Conservation (phyloP, 1,139 yeast genomes). For the Hyphopichia pseudoburtonii region DNA sequence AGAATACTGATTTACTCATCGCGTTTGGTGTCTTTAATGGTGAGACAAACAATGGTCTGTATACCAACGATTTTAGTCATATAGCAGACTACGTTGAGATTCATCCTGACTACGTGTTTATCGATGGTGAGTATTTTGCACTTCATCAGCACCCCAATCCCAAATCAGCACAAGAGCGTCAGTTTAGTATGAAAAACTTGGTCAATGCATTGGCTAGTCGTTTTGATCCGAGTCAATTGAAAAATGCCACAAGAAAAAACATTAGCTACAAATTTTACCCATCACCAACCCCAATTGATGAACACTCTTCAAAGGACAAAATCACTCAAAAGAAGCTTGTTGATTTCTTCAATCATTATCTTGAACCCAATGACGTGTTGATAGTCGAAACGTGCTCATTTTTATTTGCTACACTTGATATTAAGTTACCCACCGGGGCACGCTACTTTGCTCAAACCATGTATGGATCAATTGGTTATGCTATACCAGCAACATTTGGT, state of each 20-base stretch:
- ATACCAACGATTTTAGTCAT: constrained; percentile 19
- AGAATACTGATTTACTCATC: constrained; percentile 47
- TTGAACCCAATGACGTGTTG: constrained; percentile 63
- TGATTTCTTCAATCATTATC: constrained; percentile 31
- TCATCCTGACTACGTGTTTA: constrained; percentile 35
- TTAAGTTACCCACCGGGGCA: constrained; percentile 53
- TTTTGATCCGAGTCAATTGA: constrained; percentile 12
- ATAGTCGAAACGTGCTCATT: constrained; percentile 80
- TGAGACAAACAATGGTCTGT: constrained; percentile 56
- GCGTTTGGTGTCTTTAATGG: constrained; percentile 52
- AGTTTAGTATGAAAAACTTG: constrained; percentile 23
- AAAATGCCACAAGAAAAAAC: constrained; percentile 11
- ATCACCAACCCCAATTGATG: constrained; percentile 4
- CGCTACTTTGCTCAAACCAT: constrained; percentile 63
- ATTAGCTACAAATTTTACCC: constrained; percentile 9
- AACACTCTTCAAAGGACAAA: constrained; percentile 5
- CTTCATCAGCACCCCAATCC: constrained; percentile 24
- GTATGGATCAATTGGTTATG: constrained; percentile 84
- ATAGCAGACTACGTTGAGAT: constrained; percentile 26
- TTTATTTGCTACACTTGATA: constrained; percentile 67
- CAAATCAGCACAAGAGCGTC: constrained; percentile 16
- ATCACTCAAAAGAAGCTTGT: constrained; percentile 26
- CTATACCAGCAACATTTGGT: constrained; percentile 83
- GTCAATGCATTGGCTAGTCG: constrained; percentile 12
- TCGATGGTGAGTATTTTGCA: constrained; percentile 23